phyloP scores from a whole-genome alignment of 176 grass and related monocot genomes.

The Leersia perrieri region DNA sequence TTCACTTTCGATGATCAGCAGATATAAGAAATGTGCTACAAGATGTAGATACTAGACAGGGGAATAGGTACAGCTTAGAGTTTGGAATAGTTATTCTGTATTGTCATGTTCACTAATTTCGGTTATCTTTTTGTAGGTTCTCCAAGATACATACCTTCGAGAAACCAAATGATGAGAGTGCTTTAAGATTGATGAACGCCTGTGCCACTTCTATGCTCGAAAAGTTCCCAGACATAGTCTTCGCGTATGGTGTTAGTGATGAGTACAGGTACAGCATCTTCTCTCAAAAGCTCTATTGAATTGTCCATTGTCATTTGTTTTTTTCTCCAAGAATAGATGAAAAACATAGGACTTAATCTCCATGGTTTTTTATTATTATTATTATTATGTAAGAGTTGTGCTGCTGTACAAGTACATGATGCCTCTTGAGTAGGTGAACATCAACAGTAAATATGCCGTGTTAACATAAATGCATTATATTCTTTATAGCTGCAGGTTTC shows the following conservation, averaged over 20 bases:
- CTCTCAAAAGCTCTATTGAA: neutral
- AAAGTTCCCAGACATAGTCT: constrained; percentile 77
- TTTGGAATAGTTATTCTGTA: neutral
- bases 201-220: constrained; percentile 73
- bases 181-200: constrained; percentile 63
- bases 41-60: neutral
- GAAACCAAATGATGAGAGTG: constrained; percentile 76
- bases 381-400: neutral
- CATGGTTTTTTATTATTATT: neutral
- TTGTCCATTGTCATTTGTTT: neutral
- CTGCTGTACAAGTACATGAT: neutral
- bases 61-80: neutral
- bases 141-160: constrained; percentile 65
- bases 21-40: neutral
- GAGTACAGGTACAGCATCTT: constrained; percentile 69
- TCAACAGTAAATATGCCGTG: neutral
- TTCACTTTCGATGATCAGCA: neutral
- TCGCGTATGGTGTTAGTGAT: constrained; percentile 93
- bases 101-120: constrained; percentile 21
- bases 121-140: constrained; percentile 57
- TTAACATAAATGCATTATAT: neutral
- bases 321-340: neutral
- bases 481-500: neutral
- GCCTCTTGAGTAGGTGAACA: neutral
- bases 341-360: neutral